Evolutionary conservation across 2,329 filamentous ascomycete genomes (phyloP), one percentile per base, ranked within the genome.

Genomic region (Pestalotiopsis sp.): DNA sequence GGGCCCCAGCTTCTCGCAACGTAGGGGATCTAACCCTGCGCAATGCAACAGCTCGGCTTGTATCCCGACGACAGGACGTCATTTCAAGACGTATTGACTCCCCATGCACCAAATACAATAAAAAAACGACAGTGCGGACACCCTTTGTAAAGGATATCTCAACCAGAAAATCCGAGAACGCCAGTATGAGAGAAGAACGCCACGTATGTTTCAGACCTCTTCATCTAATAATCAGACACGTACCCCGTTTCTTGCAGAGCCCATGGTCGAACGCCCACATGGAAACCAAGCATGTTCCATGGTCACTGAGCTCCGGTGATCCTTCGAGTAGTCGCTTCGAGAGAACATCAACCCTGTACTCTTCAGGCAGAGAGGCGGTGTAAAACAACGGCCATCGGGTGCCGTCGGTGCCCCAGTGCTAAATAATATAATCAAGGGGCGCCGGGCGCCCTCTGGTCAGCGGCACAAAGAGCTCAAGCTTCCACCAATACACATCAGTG

Each of bases 401-500:
- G 9, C n/a, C 45, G 17, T 52, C 17, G 7, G 45, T 7, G 17
- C n/a, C 14, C 45, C 45, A 23, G 17, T 49, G 17, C 9, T 52
- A 20, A 17, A n/a, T 52, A 3, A 7, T 49, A 49, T 14, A n/a
- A 20, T 52, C 17, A 9, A 23, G 17, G 45, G 20, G 20, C 17
- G 6, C 45, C 17, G 45, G n/a, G 45, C n/a, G 20, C 14, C 14
- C n/a, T 52, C 6, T 7, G 45, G 45, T 20, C 14, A 20, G 45
- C 45, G 17, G 17, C 20, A 20, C 14, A 9, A 52, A n/a, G 45
- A 52, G 45, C 45, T 52, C 17, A 52, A 2, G 3, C 25, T 27
- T n/a, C 27, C 57, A 41, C 11, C 59, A 39, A 38, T 41, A 65
- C 41, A 67, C 67, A 69, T 62, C 69, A 79, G 73, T 71, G 75